Percentiles rank a stretch among this genome's conserved stretches.
Conservation (phyloP, 805 yeast genomes). For the Komagataella ulmi region DNA sequence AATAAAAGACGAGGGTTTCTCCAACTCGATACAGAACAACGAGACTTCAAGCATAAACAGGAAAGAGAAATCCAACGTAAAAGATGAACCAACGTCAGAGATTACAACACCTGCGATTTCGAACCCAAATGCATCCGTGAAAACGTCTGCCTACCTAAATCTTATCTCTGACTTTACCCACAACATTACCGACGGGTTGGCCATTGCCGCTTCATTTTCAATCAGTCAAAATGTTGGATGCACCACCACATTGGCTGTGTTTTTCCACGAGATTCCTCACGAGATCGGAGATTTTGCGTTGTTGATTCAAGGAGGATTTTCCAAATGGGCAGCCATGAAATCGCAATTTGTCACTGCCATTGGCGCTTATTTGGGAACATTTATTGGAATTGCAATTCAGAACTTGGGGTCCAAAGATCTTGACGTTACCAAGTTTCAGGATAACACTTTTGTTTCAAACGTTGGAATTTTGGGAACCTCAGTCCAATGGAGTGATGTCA, state of each 20-base stretch:
- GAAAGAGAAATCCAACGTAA: slow-evolving; percentile 11
- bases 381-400: slow-evolving; percentile 48
- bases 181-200: slow-evolving; percentile 68
- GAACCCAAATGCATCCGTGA: slow-evolving; percentile 23
- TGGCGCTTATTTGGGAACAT: slow-evolving; percentile 55
- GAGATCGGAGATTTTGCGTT: slow-evolving; percentile 74
- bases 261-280: slow-evolving; percentile 72
- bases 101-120: slow-evolving; percentile 13
- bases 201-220: slow-evolving; percentile 60
- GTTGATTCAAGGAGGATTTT: slow-evolving; percentile 53
- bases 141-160: slow-evolving; percentile 48
- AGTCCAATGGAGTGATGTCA: slow-evolving; percentile 34
- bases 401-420: slow-evolving; percentile 14
- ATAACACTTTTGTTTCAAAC: slow-evolving; percentile 2
- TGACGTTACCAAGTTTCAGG: slow-evolving; percentile 5
- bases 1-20: slow-evolving; percentile 7
- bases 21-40: slow-evolving; percentile 4
- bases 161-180: slow-evolving; percentile 61
- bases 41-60: slow-evolving; percentile 8
- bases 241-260: slow-evolving; percentile 55
- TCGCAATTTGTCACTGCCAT: slow-evolving; percentile 55
- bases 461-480: slow-evolving; percentile 36
- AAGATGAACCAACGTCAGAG: slow-evolving; percentile 4
- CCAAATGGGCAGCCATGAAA: slow-evolving; percentile 50
- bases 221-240: slow-evolving; percentile 47